A percentile compares a stretch with the other conserved stretches of the same genome.
These are phyloP conservation scores for Puccinia novopanici DNA, from an alignment of 1,284 basidiomycete species.

Conservation along the genomic window DNA sequence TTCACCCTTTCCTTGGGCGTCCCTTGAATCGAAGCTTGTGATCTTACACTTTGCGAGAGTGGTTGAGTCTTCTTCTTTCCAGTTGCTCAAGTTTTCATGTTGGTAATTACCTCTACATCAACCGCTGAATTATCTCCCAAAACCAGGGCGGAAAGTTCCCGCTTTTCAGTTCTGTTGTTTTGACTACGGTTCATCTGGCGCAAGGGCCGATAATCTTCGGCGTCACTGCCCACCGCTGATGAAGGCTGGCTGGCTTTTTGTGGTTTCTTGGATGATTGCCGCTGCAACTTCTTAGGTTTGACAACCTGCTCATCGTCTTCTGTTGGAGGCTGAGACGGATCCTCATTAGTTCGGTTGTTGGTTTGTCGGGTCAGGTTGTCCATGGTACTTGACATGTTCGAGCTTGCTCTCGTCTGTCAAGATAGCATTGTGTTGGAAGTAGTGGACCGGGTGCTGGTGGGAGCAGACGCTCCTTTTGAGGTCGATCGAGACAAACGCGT, in stretches of 20 bases:
- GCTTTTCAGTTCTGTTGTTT: background rate
- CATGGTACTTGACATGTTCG: slow-evolving; percentile 26
- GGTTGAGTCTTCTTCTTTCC: slow-evolving; percentile 1
- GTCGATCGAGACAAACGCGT: slow-evolving; percentile 28
- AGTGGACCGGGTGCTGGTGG: slow-evolving; percentile 10
- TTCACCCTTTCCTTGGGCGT: background rate
- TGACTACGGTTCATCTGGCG: background rate
- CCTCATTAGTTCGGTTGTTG: slow-evolving; percentile 2
- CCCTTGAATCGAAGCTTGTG: background rate
- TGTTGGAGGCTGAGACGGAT: background rate
- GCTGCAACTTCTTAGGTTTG: slow-evolving; percentile 4
- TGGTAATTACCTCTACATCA: background rate
- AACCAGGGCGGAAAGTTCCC: background rate
- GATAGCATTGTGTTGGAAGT: background rate
- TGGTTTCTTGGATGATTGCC: slow-evolving; percentile 18
- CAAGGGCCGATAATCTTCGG: slow-evolving; percentile 6
- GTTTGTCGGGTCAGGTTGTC: slow-evolving; percentile 6
- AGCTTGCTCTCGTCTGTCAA: slow-evolving; percentile 12
- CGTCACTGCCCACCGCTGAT: slow-evolving; percentile 1
- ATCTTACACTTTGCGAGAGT: slow-evolving; percentile 1
- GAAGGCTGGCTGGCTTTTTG: slow-evolving; percentile 10
- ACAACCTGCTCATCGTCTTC: background rate
- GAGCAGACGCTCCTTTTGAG: slow-evolving; percentile 22
- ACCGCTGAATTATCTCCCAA: background rate
- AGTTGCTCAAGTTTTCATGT: slow-evolving; percentile 1